Base-by-base conservation (phyloP, 202 grass and related monocot species). In the Miscanthus sacchariflorus region DNA sequence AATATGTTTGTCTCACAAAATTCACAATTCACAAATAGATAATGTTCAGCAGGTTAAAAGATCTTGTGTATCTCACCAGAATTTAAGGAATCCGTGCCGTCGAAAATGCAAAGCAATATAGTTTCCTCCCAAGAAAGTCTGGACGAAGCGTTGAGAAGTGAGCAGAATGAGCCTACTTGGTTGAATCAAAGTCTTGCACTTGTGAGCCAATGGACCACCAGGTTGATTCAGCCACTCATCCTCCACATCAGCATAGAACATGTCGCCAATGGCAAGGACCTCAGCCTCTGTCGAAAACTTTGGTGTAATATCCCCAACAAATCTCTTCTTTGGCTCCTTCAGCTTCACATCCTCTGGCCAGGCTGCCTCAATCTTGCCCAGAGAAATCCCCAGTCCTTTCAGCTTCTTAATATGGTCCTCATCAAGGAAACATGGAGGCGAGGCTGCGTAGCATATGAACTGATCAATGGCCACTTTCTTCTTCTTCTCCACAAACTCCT, bases 41-140 rank as follows among this genome's bases (percentile, higher is more conserved):
- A 61, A 21, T 87, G 44, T 66, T 78, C 25, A 40, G 17, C 18
- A 71, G 19, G 18, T 74, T 38, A 78, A 54, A 87, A 78, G 12
- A 71, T 73, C 4, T 36, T 3, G 36, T 54, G 9, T 89, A 86
- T 59, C 52, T 73, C 83, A 97, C 95, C 95, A 99, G 88, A 99
- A 99, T 74, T 99, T 95, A 7, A 99, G 92, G 87, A 95, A 99
- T 21, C 96, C 96, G 87, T 96, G 96, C 10, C 96, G 88, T 38
- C 96, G 91, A 70, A 99, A 99, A 91, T 99, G 96, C 83, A 99
- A 87, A 45, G 96, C 94, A 30, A 99, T 89, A 72, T 95, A 99
- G 85, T 99, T 96, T 44, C 89, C 85, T 4, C 96, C 96, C 84
- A 99, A 81, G 81, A 96, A 96, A 75, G 96, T 99, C 89, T 99